Conservation (phyloP, 371 early-diverging fungal species). For the Circinella minor region DNA sequence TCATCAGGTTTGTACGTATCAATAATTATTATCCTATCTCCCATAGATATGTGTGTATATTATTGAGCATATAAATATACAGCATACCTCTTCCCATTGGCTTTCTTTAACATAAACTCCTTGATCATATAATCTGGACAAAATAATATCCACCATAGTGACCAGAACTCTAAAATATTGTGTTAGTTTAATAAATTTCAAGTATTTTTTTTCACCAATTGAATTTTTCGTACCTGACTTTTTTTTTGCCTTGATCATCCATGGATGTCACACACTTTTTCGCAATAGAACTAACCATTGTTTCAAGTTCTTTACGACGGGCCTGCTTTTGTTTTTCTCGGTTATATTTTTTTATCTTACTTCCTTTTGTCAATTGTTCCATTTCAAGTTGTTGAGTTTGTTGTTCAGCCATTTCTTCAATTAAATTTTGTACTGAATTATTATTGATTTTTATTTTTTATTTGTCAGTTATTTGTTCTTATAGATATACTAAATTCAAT, state of each 20-base stretch:
- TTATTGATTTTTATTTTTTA: background rate
- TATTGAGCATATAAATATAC: background rate
- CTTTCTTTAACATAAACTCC: constrained; percentile 82
- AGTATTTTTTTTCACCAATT: no score
- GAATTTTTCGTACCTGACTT: constrained; percentile 51
- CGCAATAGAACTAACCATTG: constrained; percentile 58
- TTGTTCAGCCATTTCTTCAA: constrained; percentile 5
- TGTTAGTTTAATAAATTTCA: no score
- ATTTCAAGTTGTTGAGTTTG: constrained; percentile 1
- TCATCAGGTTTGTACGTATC: no score
- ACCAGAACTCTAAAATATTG: constrained; percentile 56
- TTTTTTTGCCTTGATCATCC: constrained; percentile 51
- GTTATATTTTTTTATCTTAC: background rate
- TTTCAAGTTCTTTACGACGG: constrained; percentile 51
- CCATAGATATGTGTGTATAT: no score
- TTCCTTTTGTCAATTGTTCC: background rate
- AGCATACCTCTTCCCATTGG: constrained; percentile 72
- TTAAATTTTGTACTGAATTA: constrained; percentile 3
- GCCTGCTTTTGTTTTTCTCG: constrained; percentile 34
- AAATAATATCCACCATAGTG: constrained; percentile 70
- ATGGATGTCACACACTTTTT: constrained; percentile 70
- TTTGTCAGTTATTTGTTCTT: background rate
- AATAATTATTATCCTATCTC: no score
- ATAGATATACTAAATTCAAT: background rate
- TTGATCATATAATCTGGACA: constrained; percentile 80